phyloP scores from a whole-genome alignment of 2,329 filamentous ascomycete genomes.

The Torrubiella hemipterigena region DNA sequence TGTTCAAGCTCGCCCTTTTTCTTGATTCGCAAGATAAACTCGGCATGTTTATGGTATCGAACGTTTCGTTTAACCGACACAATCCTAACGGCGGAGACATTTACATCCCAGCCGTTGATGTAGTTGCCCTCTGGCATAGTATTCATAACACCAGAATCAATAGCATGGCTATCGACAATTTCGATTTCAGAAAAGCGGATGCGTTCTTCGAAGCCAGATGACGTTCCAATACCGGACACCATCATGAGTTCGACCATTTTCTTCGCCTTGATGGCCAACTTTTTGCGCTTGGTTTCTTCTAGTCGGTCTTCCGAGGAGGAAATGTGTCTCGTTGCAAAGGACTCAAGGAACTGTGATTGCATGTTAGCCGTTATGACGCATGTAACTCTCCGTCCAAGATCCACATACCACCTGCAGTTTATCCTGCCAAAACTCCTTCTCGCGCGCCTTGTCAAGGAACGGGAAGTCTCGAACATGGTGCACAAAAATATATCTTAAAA shows the following conservation, averaged over 20 bases:
- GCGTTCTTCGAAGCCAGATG: slow-evolving; percentile 93
- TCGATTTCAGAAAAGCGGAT: slow-evolving; percentile 96
- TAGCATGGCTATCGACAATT: slow-evolving; percentile 85
- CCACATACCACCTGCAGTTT: slow-evolving; percentile 78
- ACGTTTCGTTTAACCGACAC: slow-evolving; percentile 75
- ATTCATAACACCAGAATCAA: slow-evolving; percentile 77
- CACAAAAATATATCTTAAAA: slow-evolving; percentile 93
- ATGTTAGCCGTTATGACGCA: too few relatives aligned
- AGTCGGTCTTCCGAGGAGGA: slow-evolving; percentile 92
- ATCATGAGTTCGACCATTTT: slow-evolving; percentile 99
- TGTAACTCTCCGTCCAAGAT: slow-evolving; percentile 1
- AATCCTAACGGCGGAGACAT: slow-evolving; percentile 79
- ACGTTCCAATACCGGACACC: slow-evolving; percentile 92
- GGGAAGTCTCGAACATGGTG: slow-evolving; percentile 97
- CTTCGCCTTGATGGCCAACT: slow-evolving; percentile 83
- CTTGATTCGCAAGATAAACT: slow-evolving; percentile 84
- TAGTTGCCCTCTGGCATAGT: slow-evolving; percentile 84
- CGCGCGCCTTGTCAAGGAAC: slow-evolving; percentile 88
- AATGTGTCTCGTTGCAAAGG: slow-evolving; percentile 93
- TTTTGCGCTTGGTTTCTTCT: slow-evolving; percentile 90
- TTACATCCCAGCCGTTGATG: slow-evolving; percentile 94
- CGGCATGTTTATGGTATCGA: slow-evolving; percentile 82
- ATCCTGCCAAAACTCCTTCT: slow-evolving; percentile 99
- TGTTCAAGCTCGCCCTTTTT: slow-evolving; percentile 61
- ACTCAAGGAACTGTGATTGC: slow-evolving; percentile 86